phyloP scores from a whole-genome alignment of 306 rosid species.

The Pterocarpus macrocarpus region DNA sequence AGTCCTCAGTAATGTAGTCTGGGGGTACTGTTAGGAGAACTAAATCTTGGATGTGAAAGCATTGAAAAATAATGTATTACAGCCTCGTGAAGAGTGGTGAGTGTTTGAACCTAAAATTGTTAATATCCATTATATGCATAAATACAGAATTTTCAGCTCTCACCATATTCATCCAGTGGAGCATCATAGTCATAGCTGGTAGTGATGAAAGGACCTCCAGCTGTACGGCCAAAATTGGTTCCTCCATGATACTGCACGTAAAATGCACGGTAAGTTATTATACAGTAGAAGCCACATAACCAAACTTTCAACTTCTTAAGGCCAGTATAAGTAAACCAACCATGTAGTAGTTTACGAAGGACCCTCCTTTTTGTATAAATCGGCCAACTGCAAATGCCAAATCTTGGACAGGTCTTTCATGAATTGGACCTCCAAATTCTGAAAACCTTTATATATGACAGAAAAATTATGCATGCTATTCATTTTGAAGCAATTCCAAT shows the following conservation, averaged over 20 bases:
- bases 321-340: constrained; percentile 56
- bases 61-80: neutral
- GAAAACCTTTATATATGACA: constrained; percentile 72
- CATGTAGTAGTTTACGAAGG: constrained; percentile 96
- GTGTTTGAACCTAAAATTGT: constrained; percentile 20
- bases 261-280: constrained; percentile 36
- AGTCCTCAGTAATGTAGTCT: constrained; percentile 17
- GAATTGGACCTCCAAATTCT: constrained; percentile 92
- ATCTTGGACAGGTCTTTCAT: constrained; percentile 93
- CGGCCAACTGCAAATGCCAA: constrained; percentile 90
- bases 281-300: constrained; percentile 19
- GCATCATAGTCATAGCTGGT: constrained; percentile 99
- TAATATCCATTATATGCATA: constrained; percentile 6
- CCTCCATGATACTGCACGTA: constrained; percentile 89
- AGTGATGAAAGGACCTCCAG: constrained; percentile 98
- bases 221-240: constrained; percentile 98
- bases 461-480: constrained; percentile 21
- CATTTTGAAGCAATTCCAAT: constrained; percentile 36
- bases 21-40: neutral
- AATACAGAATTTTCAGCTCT: constrained; percentile 47
- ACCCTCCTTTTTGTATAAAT: constrained; percentile 93
- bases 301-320: constrained; percentile 40
- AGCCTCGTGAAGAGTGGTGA: constrained; percentile 12
- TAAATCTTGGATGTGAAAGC: constrained; percentile 39
- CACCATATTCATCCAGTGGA: constrained; percentile 98